These are phyloP conservation scores for Ambrosiella cleistominuta DNA, from an alignment of 2,329 filamentous ascomycete species.

Conservation along the genomic window DNA sequence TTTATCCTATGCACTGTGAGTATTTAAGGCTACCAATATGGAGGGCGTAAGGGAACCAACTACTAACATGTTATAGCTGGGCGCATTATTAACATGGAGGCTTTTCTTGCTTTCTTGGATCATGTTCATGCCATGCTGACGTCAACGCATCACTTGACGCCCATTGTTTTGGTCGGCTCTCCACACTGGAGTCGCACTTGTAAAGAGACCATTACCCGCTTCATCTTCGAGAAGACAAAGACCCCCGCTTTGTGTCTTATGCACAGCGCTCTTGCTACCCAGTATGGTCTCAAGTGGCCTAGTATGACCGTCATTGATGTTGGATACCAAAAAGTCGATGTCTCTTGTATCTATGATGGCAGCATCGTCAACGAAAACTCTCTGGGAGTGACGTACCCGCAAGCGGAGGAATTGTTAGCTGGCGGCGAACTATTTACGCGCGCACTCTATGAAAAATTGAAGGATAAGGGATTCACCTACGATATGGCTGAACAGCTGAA, in stretches of 20 bases:
- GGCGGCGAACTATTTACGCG: slow-evolving; percentile 80
- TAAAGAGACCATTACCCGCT: slow-evolving; percentile 74
- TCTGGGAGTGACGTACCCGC: slow-evolving; percentile 37
- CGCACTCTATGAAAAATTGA: slow-evolving; percentile 49
- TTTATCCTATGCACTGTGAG: slow-evolving; percentile 61
- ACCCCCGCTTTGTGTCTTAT: slow-evolving; percentile 82
- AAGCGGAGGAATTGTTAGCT: slow-evolving; percentile 30
- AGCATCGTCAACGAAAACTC: slow-evolving; percentile 49
- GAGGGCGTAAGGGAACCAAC: background rate
- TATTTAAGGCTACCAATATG: background rate
- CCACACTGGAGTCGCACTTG: slow-evolving; percentile 82
- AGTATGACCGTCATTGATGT: slow-evolving; percentile 81
- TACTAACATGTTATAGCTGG: slow-evolving; percentile 35
- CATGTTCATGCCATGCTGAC: slow-evolving; percentile 82
- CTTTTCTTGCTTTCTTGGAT: slow-evolving; percentile 82
- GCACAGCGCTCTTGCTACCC: slow-evolving; percentile 71
- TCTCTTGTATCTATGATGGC: slow-evolving; percentile 78
- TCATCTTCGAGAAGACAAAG: slow-evolving; percentile 94
- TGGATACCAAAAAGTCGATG: slow-evolving; percentile 78
- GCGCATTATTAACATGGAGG: slow-evolving; percentile 74
- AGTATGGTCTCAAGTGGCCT: slow-evolving; percentile 61
- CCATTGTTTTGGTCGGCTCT: slow-evolving; percentile 76
- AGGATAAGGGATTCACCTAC: slow-evolving; percentile 37
- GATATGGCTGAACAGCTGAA: slow-evolving; percentile 58
- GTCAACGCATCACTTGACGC: slow-evolving; percentile 88